Evolutionary conservation across 1,284 basidiomycete species (phyloP), one percentile per base, ranked within the genome.

Genomic region (Pseudozyma flocculosa): DNA sequence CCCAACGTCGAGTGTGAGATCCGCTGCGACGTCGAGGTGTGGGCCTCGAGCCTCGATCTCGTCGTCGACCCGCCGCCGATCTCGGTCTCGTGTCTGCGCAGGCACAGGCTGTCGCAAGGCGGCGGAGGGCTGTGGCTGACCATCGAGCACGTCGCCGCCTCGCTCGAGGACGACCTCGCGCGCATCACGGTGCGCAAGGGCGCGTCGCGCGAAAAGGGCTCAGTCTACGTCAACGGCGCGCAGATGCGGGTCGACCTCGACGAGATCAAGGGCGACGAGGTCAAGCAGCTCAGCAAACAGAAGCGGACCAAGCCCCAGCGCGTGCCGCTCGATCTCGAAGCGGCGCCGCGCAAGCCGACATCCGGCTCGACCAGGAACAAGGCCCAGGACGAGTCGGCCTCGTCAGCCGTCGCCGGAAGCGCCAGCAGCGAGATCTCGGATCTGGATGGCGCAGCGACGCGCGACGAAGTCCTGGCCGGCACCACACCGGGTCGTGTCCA

Each of bases 91-190:
- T 92, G 89, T 55, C 83, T 98, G 18, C 85, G 88, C 11, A 84
- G 95, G 30, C 94, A 98, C 78, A 84, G 88, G 18, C 82, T 98
- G 11, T 92, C 91, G 1, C 82, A 84, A 11, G 87, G 88, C 38
- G 94, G 93, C 3, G 93, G 95, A 9, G 94, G 94, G 0, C 80
- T 96, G n/a, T 99, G 95, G 95, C 80, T 98, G 21, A 94, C 91
- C 0, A 83, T 98, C 67, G 89, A 88, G 23, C 94, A 98, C 69
- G 89, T 92, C 58, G 85, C 87, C 2, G 81, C 87, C 17, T 84
- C 86, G 50, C 84, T 90, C 2, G 86, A 86, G 22, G 85, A 89
- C 42, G 82, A 93, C 5, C 80, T 86, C 40, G 84, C 84, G 2
- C 85, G 89, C 53, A 72, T 82, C 23, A 80, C 79, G 2, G 86